Evolutionary conservation across 225 moss, liverwort and hornwort genomes (phyloP).

Genomic region (Pseudoscleropodium purum): DNA sequence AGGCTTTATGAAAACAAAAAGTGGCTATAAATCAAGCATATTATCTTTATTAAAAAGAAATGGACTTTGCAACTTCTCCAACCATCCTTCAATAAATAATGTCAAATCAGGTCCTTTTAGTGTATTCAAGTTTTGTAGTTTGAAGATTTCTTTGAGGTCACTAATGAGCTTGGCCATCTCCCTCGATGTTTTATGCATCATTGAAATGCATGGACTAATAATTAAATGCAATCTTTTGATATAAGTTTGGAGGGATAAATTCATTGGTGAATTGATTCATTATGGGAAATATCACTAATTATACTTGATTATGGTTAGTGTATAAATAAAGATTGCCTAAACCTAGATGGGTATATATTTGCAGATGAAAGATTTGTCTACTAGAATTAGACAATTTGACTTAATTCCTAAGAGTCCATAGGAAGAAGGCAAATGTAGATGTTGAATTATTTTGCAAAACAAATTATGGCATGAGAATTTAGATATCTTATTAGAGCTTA

Average conservation of each 20-base stretch:
- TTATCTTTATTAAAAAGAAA: not conserved
- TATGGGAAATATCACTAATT: not conserved
- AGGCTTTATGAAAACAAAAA: not conserved
- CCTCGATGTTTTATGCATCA: not conserved
- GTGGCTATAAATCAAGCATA: not conserved
- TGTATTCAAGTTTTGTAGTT: not conserved
- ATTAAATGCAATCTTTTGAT: not conserved
- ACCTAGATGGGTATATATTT: not conserved
- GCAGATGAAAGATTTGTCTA: not conserved
- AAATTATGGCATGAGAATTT: not conserved
- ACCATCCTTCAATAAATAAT: not conserved
- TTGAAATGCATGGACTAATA: not conserved
- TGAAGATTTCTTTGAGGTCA: not conserved
- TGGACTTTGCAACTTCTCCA: not conserved
- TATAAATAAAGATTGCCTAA: not conserved
- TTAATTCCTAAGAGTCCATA: not conserved
- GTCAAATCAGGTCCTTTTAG: not conserved
- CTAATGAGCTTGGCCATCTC: not conserved
- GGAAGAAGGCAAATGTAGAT: not conserved
- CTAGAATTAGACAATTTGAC: fast-evolving
- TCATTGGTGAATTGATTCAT: not conserved
- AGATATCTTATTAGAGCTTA: not conserved
- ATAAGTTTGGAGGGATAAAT: not conserved
- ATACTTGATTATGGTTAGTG: not conserved
- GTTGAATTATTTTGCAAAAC: not conserved